phyloP scores from a whole-genome alignment of 495 filamentous ascomycete genomes.

The Cercophora samala region DNA sequence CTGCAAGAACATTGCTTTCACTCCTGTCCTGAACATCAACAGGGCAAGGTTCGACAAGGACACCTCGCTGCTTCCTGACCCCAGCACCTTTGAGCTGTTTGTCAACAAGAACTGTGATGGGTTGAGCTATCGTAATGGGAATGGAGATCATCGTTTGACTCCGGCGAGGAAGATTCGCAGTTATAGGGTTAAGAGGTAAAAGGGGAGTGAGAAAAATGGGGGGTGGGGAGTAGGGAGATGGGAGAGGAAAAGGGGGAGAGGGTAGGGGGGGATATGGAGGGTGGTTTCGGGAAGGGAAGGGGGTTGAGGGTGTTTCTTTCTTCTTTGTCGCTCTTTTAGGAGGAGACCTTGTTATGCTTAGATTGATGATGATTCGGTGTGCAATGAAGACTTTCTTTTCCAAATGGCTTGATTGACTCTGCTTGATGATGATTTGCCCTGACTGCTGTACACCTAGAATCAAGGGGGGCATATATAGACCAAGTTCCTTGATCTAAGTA shows the following conservation, averaged over 20 bases:
- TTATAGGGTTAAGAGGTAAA: conserved; percentile 16
- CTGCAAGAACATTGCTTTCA: conserved; percentile 21
- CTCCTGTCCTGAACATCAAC: conserved; percentile 17
- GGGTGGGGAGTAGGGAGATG: not conserved
- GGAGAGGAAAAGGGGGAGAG: not conserved
- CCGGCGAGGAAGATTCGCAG: conserved; percentile 12
- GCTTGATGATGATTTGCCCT: no score
- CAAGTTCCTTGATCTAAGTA: no score
- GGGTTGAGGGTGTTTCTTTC: not conserved
- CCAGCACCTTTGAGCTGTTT: conserved; percentile 14
- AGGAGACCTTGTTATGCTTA: no score
- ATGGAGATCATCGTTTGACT: conserved; percentile 6
- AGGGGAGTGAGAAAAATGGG: not conserved
- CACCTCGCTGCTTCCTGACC: conserved; percentile 9
- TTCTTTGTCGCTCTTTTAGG: not conserved
- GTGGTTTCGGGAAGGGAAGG: not conserved
- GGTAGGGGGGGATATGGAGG: not conserved
- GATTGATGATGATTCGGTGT: no score
- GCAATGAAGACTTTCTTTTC: no score
- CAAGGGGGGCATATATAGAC: no score
- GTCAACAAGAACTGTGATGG: conserved; percentile 12
- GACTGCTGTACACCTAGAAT: no score
- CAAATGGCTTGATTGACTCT: no score
- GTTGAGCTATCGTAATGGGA: conserved; percentile 20
- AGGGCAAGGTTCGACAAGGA: conserved; percentile 7